These are phyloP conservation scores for Abelmoschus esculentus DNA, from an alignment of 345 rosid genomes.

Conservation along the genomic window DNA sequence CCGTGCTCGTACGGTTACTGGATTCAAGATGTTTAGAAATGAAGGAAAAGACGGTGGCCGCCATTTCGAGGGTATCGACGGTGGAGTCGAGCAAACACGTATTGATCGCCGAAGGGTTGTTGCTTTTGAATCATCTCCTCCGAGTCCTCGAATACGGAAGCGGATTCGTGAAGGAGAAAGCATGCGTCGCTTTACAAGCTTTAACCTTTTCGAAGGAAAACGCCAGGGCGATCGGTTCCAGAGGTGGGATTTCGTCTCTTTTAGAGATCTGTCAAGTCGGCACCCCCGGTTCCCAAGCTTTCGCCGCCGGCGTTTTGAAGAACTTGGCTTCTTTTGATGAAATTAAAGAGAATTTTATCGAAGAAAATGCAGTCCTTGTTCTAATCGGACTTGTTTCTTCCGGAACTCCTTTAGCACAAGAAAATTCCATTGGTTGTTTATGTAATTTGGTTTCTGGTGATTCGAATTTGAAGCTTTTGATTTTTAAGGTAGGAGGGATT, in stretches of 20 bases:
- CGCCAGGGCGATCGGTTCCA: slow-evolving; percentile 70
- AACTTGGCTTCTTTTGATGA: slow-evolving; percentile 55
- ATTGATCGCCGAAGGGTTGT: slow-evolving; percentile 65
- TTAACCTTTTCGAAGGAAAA: slow-evolving; percentile 65
- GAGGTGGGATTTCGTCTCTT: slow-evolving; percentile 83
- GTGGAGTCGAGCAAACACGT: slow-evolving; percentile 78
- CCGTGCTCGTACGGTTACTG: slow-evolving; percentile 56
- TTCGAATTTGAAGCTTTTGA: slow-evolving; percentile 46
- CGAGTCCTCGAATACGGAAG: slow-evolving; percentile 83
- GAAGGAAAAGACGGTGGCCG: slow-evolving; percentile 71
- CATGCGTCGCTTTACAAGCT: slow-evolving; percentile 74
- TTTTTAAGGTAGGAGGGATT: slow-evolving; percentile 62
- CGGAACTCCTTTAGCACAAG: slow-evolving; percentile 70
- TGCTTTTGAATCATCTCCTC: slow-evolving; percentile 62
- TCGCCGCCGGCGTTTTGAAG: slow-evolving; percentile 77
- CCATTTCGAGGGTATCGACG: slow-evolving; percentile 58
- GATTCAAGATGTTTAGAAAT: slow-evolving; percentile 51
- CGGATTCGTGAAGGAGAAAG: slow-evolving; percentile 74
- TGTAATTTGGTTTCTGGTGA: slow-evolving; percentile 52
- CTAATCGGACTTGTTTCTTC: slow-evolving; percentile 54
- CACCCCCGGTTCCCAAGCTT: slow-evolving; percentile 75
- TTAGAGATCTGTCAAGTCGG: slow-evolving; percentile 76
- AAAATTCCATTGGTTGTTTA: slow-evolving; percentile 72
- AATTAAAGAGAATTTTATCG: slow-evolving; percentile 58
- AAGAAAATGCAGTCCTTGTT: slow-evolving; percentile 59